Base-by-base conservation (phyloP, 441 rosid species). In the Gossypium aridum region DNA sequence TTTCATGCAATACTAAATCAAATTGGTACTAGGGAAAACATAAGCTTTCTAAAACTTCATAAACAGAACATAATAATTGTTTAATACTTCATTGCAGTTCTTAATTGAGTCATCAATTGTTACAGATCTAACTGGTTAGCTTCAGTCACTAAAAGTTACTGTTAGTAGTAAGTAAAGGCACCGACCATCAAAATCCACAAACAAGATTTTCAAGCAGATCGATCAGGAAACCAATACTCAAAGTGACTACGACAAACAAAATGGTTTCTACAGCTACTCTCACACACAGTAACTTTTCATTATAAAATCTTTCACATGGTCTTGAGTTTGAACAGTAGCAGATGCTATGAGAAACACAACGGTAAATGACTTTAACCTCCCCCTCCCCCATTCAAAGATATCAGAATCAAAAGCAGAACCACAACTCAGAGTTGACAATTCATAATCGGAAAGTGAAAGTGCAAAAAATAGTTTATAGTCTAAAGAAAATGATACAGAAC, bases 141-240 rank as follows among this genome's bases (percentile, higher is more conserved):
- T 47, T 47, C 20, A 20, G 57, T 22, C 20, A 67, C 39, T 7
- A 37, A 37, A 37, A 37, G 69, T 17, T 37, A 37, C 53, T 39
- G 3, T 39, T n/a, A 4, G 9, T 39, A 64, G 53, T 19, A 39
- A 19, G 9, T 2, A 64, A 10, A 64, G 53, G 45, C 51, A 13
- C 28, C 16, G 9, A 39, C 43, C 69, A 12, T 19, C 26, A 37
- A 64, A 64, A 37, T 64, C 69, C 26, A 64, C 25, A 39, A 64
- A 19, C 26, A 64, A 64, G 70, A 10, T 64, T 37, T 64, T 43
- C 53, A 64, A 64, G 69, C 69, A 39, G 70, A 64, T 39, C 53
- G 16, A 39, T 19, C 2, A 4, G 28, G 0, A 37, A 39, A 37
- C 12, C 26, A 64, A 9, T 37, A 39, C 17, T 17, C 49, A 64